Evolutionary conservation across 148 eudicot species (phyloP).

Genomic region (Rheum nobile): DNA sequence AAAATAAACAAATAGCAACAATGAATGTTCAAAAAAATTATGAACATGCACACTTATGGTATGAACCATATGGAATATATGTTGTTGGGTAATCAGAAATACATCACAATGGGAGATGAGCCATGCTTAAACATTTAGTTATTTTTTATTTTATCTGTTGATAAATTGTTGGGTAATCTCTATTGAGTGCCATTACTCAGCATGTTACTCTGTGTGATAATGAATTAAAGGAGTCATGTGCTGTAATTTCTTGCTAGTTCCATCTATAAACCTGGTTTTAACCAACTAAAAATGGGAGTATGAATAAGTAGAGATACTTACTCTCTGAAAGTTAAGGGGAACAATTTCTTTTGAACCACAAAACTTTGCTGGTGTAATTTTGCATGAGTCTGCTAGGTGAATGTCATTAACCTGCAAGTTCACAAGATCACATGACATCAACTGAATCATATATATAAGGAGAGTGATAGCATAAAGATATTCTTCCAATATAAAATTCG

Average conservation of each 20-base stretch:
- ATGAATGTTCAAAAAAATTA: not conserved
- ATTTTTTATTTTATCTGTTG: not conserved
- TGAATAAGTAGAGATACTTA: constrained; percentile 10
- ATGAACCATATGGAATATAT: not conserved
- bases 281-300: not conserved
- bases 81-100: not conserved
- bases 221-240: not conserved
- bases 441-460: not conserved
- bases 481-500: not conserved
- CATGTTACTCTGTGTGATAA: not conserved
- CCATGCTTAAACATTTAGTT: not conserved
- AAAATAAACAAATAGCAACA: not conserved
- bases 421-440: constrained; percentile 9
- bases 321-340: constrained; percentile 58
- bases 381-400: constrained; percentile 71
- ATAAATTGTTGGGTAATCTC: not conserved
- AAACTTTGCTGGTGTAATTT: constrained; percentile 81
- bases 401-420: constrained; percentile 62
- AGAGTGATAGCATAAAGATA: not conserved
- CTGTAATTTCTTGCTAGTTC: not conserved
- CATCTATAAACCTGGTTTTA: not conserved
- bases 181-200: not conserved
- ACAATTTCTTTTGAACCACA: constrained; percentile 88
- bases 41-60: not conserved
- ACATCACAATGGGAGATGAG: not conserved